These are phyloP conservation scores for Zygoascus flipseniorum DNA, from an alignment of 805 yeast genomes.

Conservation along the genomic window DNA sequence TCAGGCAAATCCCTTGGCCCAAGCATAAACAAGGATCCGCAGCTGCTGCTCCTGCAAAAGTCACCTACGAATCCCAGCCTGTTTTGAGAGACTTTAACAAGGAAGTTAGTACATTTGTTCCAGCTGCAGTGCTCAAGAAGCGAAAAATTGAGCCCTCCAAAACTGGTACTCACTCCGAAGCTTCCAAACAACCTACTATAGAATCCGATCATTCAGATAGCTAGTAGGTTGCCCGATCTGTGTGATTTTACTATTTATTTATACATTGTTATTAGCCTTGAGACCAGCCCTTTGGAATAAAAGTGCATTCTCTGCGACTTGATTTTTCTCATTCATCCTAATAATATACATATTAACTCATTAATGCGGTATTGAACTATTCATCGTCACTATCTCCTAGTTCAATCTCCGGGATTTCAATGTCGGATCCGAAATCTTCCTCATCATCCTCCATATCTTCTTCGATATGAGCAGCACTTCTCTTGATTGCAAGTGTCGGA, in stretches of 20 bases:
- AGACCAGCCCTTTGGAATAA: too few relatives aligned
- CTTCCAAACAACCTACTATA: background rate
- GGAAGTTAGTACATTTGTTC: conserved; percentile 16
- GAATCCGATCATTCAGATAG: background rate
- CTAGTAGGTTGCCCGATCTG: too few relatives aligned
- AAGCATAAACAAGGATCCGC: conserved; percentile 2
- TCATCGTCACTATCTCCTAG: conserved; percentile 35
- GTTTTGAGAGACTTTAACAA: conserved; percentile 18
- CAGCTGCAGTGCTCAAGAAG: conserved; percentile 13
- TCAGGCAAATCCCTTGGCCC: conserved; percentile 28
- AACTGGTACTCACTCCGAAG: background rate
- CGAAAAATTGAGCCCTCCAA: background rate
- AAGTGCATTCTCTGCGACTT: too few relatives aligned
- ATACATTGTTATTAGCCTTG: too few relatives aligned
- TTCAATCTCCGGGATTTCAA: conserved; percentile 42
- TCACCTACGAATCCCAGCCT: conserved; percentile 19
- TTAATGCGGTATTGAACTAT: background rate
- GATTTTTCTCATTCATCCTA: background rate
- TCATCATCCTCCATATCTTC: conserved; percentile 5
- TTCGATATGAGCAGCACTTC: background rate
- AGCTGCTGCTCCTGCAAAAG: conserved; percentile 1
- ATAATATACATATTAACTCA: background rate
- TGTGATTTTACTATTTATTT: too few relatives aligned
- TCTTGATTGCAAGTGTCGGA: background rate
- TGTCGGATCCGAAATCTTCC: conserved; percentile 26